Base-by-base conservation (phyloP, 169 alveolate genomes). In the Plasmodium coatneyi region DNA sequence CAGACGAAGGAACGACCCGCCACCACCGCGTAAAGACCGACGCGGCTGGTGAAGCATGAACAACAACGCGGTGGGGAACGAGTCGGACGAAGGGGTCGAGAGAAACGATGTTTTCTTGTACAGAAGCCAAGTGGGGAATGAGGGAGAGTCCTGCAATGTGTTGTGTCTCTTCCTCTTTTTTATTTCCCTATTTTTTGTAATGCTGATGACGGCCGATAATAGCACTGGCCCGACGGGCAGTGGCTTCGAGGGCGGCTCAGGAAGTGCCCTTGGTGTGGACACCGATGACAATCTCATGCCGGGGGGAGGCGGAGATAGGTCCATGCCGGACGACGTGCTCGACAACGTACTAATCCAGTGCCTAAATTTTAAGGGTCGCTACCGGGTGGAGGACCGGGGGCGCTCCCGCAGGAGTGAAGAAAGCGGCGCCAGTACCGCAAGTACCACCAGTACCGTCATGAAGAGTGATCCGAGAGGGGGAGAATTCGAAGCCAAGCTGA, bases 271-370 rank as follows among this genome's bases (percentile, higher is more conserved):
- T n/a, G 71, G 12, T 5, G 16, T 10, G 3, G 25, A 76, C 52
- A 3, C 25, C 16, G 71, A 25, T 66, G 52, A 36, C 4, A 43
- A 71, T 22, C 12, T 84, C 12, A 39, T 52, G 22, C 54, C 43
- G 22, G 43, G 80, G 28, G 36, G 1, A 2, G 36, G 19, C 0
- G 28, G 32, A 36, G 90, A 79, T 46, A 60, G 74, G n/a, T 22
- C 46, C 30, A 14, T n/a, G 16, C 66, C 66, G 56, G 82, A 89
- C 28, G 82, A 89, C 25, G 6, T 76, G 4, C 32, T 78, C 41
- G 94, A 89, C 28, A 89, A 79, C 22, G 78, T 66, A 34, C 36
- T 89, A 2, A 89, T 89, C 14, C 94, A 89, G 25, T 36, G 94
- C 16, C 66, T 89, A 3, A 34, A 80, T 80, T 89, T 89, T 46